Conservation (phyloP, 176 grass and related monocot genomes). For the Oryza officinalis region DNA sequence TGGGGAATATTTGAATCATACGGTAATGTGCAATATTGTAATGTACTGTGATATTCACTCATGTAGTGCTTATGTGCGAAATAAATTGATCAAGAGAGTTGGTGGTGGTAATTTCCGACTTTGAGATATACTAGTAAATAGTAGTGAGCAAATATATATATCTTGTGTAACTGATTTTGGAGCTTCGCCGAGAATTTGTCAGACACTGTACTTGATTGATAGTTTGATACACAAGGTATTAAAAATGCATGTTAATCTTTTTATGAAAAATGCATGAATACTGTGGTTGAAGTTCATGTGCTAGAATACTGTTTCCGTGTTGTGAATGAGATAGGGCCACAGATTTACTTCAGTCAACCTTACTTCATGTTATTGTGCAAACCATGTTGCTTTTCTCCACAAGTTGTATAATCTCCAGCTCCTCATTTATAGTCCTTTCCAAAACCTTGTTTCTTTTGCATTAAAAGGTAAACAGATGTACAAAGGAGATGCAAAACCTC, state of each 20-base stretch:
- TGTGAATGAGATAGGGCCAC: neutral
- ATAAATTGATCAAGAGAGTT: neutral
- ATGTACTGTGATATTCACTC: conserved; percentile 9
- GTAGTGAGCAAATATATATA: neutral
- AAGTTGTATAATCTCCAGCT: neutral
- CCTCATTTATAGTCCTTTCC: conserved; percentile 16
- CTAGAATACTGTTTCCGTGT: neutral
- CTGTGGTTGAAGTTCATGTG: neutral
- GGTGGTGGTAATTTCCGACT: neutral
- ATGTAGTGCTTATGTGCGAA: neutral
- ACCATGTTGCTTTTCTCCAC: neutral
- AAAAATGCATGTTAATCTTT: neutral
- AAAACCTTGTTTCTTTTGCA: conserved; percentile 16
- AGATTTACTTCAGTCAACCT: neutral
- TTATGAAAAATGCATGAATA: neutral
- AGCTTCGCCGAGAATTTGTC: neutral
- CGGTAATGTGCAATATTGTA: neutral
- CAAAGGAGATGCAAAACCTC: conserved; percentile 34
- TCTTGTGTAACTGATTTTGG: neutral
- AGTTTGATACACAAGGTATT: conserved; percentile 24
- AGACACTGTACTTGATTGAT: neutral
- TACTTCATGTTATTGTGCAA: neutral
- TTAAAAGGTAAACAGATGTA: conserved; percentile 41
- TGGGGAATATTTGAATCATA: neutral
- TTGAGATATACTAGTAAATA: neutral